Percentiles rank a stretch among this genome's conserved stretches.
Evolutionary conservation across 305 asterid species (phyloP).

Genomic region (Petunia hybrid): DNA sequence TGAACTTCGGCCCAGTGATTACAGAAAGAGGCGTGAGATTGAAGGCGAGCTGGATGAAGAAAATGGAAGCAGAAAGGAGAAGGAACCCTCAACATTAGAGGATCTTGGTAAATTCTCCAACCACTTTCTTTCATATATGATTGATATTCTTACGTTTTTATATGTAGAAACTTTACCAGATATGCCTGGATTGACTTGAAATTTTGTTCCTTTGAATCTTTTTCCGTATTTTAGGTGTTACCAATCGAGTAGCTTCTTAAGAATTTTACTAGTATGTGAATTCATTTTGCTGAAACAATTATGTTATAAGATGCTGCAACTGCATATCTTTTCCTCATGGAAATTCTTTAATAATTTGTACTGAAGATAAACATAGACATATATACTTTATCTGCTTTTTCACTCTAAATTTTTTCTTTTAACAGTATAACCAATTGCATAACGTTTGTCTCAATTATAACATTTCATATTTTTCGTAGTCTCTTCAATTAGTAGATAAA

Average conservation of each 20-base stretch:
- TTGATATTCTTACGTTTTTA: not conserved
- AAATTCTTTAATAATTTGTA: not conserved
- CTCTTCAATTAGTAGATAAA: not conserved
- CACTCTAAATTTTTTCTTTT: not conserved
- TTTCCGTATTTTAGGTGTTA: not conserved
- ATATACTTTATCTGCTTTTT: not conserved
- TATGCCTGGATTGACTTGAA: conserved; percentile 14
- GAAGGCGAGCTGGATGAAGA: conserved; percentile 41
- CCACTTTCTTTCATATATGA: not conserved
- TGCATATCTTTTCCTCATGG: not conserved
- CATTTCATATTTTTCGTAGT: not conserved
- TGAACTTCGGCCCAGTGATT: conserved; percentile 78
- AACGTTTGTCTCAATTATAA: not conserved
- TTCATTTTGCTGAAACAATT: not conserved
- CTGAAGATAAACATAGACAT: not conserved
- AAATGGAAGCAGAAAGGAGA: conserved; percentile 41
- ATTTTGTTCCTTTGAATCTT: not conserved
- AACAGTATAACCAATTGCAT: not conserved
- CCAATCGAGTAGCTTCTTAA: not conserved
- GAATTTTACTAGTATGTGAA: not conserved
- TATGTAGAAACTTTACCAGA: not conserved
- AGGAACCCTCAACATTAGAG: conserved; percentile 74
- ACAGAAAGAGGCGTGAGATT: conserved; percentile 54
- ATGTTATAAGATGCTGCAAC: not conserved
- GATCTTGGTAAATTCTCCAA: conserved; percentile 62